phyloP scores from a whole-genome alignment of 768 basidiomycete genomes.

The Kondoa malvinella region DNA sequence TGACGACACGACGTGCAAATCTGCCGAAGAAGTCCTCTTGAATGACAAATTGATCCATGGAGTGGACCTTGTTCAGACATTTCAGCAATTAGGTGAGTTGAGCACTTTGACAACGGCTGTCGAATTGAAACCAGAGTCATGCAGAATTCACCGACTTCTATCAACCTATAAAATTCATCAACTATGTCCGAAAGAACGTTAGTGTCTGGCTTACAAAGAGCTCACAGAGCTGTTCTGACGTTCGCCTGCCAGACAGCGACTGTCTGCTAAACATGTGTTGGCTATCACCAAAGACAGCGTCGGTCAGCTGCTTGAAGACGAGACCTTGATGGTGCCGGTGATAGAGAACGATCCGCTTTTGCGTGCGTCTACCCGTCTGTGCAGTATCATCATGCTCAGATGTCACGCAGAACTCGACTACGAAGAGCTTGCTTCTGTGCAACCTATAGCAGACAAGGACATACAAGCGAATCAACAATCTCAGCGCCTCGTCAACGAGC shows the following conservation, averaged over 20 bases:
- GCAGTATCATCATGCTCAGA: not conserved
- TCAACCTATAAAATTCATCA: constrained; percentile 62
- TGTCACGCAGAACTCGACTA: constrained; percentile 44
- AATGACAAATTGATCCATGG: constrained; percentile 47
- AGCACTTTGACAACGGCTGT: too few relatives aligned
- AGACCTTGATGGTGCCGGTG: constrained; percentile 64
- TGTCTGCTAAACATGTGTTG: constrained; percentile 37
- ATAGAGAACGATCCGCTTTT: constrained; percentile 76
- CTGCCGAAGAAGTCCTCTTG: constrained; percentile 45
- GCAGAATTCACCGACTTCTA: constrained; percentile 60
- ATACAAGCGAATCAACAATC: constrained; percentile 7
- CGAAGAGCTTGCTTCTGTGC: constrained; percentile 37
- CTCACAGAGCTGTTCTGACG: not conserved
- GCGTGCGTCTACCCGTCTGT: constrained; percentile 41
- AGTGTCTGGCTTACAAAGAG: not conserved
- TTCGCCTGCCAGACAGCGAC: not conserved
- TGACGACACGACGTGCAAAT: constrained; percentile 46
- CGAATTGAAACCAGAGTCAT: too few relatives aligned
- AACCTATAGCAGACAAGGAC: constrained; percentile 6
- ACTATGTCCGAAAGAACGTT: constrained; percentile 67
- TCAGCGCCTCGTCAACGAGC: constrained; percentile 28
- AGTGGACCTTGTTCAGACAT: constrained; percentile 46
- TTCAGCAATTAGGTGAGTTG: constrained; percentile 46
- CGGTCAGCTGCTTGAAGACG: constrained; percentile 45
- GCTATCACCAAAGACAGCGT: not conserved